Evolutionary conservation across 129 eudicot genomes (phyloP).

Genomic region (Chrysanthemum lavandulifolium): DNA sequence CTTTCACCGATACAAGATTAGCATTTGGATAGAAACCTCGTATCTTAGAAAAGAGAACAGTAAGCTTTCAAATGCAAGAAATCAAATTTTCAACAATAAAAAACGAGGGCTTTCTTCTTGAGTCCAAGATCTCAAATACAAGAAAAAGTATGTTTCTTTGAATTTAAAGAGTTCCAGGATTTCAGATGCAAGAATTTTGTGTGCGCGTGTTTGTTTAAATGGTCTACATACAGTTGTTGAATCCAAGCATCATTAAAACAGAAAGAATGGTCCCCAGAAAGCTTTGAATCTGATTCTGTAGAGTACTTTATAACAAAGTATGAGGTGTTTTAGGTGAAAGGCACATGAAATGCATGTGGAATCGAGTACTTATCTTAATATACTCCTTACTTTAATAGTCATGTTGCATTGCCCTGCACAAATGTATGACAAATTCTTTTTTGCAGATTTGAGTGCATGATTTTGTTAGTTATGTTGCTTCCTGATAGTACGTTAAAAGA

Average conservation of each 20-base stretch:
- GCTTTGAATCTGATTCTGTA: constrained; percentile 36
- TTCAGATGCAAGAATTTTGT: constrained; percentile 12
- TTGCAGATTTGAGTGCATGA: not conserved
- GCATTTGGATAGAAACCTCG: constrained; percentile 6
- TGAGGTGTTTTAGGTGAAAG: constrained; percentile 31
- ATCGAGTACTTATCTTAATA: not conserved
- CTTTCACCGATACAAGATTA: constrained; percentile 34
- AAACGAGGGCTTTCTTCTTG: not conserved
- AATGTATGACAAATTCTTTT: not conserved
- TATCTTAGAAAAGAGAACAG: not conserved
- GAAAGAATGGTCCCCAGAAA: constrained; percentile 31
- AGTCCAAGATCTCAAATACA: constrained; percentile 13
- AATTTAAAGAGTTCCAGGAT: not conserved
- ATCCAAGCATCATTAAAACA: constrained; percentile 23
- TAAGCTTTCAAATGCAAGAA: not conserved
- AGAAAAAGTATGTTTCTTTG: not conserved
- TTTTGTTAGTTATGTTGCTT: constrained; percentile 1
- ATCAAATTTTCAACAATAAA: not conserved
- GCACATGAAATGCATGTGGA: constrained; percentile 41
- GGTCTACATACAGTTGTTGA: constrained; percentile 17
- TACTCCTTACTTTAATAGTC: constrained; percentile 2
- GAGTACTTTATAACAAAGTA: constrained; percentile 25
- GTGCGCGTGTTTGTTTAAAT: constrained; percentile 20
- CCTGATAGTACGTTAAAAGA: not conserved
- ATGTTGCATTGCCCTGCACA: not conserved